phyloP scores from a whole-genome alignment of 805 yeast genomes.

The Pichia paraexigua region DNA sequence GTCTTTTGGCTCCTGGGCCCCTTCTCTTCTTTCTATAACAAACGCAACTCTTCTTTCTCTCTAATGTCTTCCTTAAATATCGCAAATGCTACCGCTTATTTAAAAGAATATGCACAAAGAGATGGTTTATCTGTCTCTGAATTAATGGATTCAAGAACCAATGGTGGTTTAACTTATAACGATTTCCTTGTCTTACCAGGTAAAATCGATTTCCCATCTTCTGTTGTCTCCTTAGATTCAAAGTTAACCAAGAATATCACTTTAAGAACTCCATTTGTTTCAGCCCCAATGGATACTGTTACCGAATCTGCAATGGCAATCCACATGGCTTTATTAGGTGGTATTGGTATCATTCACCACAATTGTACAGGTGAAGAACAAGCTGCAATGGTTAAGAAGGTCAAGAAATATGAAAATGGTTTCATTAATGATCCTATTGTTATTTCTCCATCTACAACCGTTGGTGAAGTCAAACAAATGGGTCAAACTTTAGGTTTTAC shows the following conservation, averaged over 20 bases:
- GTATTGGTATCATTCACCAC: slow-evolving; percentile 98
- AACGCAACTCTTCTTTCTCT: slow-evolving; percentile 9
- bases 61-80: slow-evolving; percentile 27
- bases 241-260: slow-evolving; percentile 87
- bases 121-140: slow-evolving; percentile 83
- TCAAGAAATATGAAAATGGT: slow-evolving; percentile 95
- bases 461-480: slow-evolving; percentile 70
- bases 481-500: slow-evolving; percentile 78
- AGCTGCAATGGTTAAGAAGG: slow-evolving; percentile 96
- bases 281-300: slow-evolving; percentile 99
- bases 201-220: slow-evolving; percentile 81
- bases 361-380: slow-evolving; percentile 95
- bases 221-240: slow-evolving; percentile 69
- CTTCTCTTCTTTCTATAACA: background rate
- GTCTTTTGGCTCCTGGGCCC: slow-evolving; percentile 21
- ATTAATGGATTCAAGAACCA: slow-evolving; percentile 79
- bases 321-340: slow-evolving; percentile 96
- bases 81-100: slow-evolving; percentile 58
- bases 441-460: slow-evolving; percentile 65
- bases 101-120: slow-evolving; percentile 55
- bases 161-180: slow-evolving; percentile 97
- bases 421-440: slow-evolving; percentile 93
- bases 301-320: slow-evolving; percentile 98
- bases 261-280: slow-evolving; percentile 88
- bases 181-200: slow-evolving; percentile 96